phyloP scores from a whole-genome alignment of 768 basidiomycete genomes.

The Termitomyces sp. region DNA sequence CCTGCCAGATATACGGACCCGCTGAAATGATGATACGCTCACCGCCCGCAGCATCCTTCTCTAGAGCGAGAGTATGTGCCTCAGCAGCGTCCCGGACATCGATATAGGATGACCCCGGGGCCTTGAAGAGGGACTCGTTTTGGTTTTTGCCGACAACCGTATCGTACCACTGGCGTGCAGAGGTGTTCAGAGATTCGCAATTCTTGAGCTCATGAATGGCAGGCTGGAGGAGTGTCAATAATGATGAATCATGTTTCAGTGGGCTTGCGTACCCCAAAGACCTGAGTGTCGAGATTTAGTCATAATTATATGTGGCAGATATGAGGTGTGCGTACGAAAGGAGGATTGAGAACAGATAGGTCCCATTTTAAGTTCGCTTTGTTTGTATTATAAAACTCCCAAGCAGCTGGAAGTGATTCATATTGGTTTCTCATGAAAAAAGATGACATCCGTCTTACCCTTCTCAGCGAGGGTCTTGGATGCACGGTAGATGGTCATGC shows the following conservation, averaged over 20 bases:
- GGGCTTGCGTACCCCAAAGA: constrained; percentile 23
- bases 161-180: constrained; percentile 26
- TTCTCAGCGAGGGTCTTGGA: constrained; percentile 58
- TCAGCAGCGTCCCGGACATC: constrained; percentile 46
- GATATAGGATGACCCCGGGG: constrained; percentile 24
- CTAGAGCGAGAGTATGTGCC: constrained; percentile 45
- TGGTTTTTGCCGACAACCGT: constrained; percentile 19
- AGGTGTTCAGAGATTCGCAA: constrained; percentile 29
- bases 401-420: constrained; percentile 28
- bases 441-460: constrained; percentile 21
- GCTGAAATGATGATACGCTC: constrained; percentile 44
- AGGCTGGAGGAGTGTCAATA: constrained; percentile 23
- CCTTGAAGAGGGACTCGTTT: constrained; percentile 16
- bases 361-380: constrained; percentile 44
- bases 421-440: neutral
- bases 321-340: constrained; percentile 28
- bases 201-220: constrained; percentile 27
- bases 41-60: constrained; percentile 40
- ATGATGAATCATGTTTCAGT: neutral
- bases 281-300: constrained; percentile 7
- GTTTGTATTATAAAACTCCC: constrained; percentile 33
- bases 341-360: constrained; percentile 45
- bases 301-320: neutral
- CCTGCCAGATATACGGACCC: constrained; percentile 21
- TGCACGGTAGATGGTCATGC: constrained; percentile 43